phyloP scores from a whole-genome alignment of 306 rosid species.

The Vigna trinervia region DNA sequence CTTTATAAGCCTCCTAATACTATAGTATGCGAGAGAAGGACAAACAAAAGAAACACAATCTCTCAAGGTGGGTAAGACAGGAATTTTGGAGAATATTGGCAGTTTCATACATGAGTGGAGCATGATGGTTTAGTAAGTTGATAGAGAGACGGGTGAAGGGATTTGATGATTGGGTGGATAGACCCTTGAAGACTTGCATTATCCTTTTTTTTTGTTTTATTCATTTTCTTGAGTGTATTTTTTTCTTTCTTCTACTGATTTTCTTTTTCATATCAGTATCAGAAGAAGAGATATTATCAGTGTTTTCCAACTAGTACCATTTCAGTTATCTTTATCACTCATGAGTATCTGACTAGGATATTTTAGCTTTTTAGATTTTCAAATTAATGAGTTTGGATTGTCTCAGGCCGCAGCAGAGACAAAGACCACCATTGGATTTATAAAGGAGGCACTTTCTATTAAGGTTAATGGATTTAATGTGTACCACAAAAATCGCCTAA shows the following conservation, averaged over 20 bases:
- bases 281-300: neutral
- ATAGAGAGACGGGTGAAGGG: neutral
- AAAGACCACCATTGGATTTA: slow-evolving; percentile 73
- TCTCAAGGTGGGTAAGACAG: neutral
- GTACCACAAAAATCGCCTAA: slow-evolving; percentile 94
- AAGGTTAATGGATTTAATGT: slow-evolving; percentile 80
- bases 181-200: slow-evolving; percentile 7
- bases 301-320: slow-evolving; percentile 3
- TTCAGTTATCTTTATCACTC: neutral
- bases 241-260: slow-evolving; percentile 30
- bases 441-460: slow-evolving; percentile 75
- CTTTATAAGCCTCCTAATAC: neutral
- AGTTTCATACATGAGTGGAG: neutral
- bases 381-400: slow-evolving; percentile 39
- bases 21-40: neutral
- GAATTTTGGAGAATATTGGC: slow-evolving; percentile 6
- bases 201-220: neutral
- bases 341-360: neutral
- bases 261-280: neutral
- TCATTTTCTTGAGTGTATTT: neutral
- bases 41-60: slow-evolving; percentile 5
- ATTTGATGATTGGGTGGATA: neutral
- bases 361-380: neutral
- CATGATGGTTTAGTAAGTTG: neutral
- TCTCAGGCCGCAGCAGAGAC: slow-evolving; percentile 64